Percentiles rank a stretch among this genome's conserved stretches.
phyloP scores from a whole-genome alignment of 2,329 filamentous ascomycete genomes.

The Sclerotinia borealis region DNA sequence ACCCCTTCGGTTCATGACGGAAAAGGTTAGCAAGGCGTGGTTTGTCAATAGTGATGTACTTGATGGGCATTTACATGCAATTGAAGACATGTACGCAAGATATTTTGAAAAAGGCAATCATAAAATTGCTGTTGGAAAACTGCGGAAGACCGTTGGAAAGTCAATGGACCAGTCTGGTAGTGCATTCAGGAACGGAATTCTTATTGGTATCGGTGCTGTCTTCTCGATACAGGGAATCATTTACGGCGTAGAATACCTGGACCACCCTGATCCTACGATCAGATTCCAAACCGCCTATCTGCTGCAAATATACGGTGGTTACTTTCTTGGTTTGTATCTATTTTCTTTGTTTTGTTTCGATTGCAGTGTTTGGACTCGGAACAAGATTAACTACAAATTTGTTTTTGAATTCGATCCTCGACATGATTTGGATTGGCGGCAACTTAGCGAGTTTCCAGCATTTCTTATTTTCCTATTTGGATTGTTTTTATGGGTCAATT shows the following conservation, averaged over 20 bases:
- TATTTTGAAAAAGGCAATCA: constrained; percentile 94
- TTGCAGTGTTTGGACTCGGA: constrained; percentile 73
- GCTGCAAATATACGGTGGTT: constrained; percentile 87
- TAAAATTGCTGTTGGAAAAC: constrained; percentile 83
- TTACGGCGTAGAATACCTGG: constrained; percentile 48
- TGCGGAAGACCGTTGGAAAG: constrained; percentile 64
- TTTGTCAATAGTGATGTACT: constrained; percentile 86
- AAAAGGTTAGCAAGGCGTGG: constrained; percentile 84
- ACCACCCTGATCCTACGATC: constrained; percentile 44
- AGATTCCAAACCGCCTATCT: constrained; percentile 58
- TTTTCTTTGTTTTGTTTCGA: constrained; percentile 80
- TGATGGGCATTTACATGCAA: constrained; percentile 70
- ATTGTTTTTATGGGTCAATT: constrained; percentile 84
- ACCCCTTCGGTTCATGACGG: constrained; percentile 75
- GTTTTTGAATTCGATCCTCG: constrained; percentile 94
- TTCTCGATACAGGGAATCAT: constrained; percentile 61
- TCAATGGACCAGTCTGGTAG: constrained; percentile 50
- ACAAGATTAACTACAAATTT: constrained; percentile 93
- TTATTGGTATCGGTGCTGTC: constrained; percentile 62
- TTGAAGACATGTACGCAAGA: constrained; percentile 87
- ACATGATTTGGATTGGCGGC: constrained; percentile 81
- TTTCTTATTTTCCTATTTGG: constrained; percentile 76
- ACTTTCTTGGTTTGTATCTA: constrained; percentile 76
- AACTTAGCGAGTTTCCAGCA: constrained; percentile 79
- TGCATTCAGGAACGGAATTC: constrained; percentile 56